A percentile compares a stretch with the other conserved stretches of the same genome.
These are phyloP conservation scores for Cutaneotrichosporon mucoides DNA, from an alignment of 1,284 basidiomycete species.

Conservation along the genomic window DNA sequence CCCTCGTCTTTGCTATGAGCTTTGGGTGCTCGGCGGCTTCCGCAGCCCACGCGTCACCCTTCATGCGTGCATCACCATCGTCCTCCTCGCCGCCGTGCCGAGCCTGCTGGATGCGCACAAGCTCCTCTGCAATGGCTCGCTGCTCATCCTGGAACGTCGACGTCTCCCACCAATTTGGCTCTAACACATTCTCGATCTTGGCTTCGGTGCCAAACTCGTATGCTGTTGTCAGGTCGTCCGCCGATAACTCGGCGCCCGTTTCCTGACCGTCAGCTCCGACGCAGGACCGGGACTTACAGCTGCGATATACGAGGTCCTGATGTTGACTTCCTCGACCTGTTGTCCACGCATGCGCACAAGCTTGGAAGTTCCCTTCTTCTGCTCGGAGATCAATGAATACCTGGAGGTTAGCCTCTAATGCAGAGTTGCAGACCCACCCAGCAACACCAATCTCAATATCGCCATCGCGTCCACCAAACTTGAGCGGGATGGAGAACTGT, in stretches of 20 bases:
- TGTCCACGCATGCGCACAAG: conserved; percentile 76
- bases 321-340: conserved; percentile 66
- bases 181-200: conserved; percentile 38
- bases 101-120: conserved; percentile 25
- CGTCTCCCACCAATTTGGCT: conserved; percentile 44
- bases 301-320: conserved; percentile 70
- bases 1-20: conserved; percentile 43
- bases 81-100: conserved; percentile 38
- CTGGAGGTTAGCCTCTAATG: conserved; percentile 49
- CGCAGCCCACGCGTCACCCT: not conserved
- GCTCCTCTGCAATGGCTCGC: conserved; percentile 28
- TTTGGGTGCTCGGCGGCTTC: conserved; percentile 9
- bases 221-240: conserved; percentile 40
- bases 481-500: conserved; percentile 74
- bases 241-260: conserved; percentile 42
- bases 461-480: conserved; percentile 59
- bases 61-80: conserved; percentile 1
- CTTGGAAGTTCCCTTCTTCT: conserved; percentile 72
- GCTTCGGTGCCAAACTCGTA: conserved; percentile 46
- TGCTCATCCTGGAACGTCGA: conserved; percentile 24
- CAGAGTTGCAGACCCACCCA: conserved; percentile 57
- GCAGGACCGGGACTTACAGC: conserved; percentile 54
- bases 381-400: conserved; percentile 78
- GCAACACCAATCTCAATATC: conserved; percentile 84
- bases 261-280: conserved; percentile 23